Evolutionary conservation across 352 stramenopile species (phyloP), one percentile per base, ranked within the genome.

Genomic region (Pythium graminicola): DNA sequence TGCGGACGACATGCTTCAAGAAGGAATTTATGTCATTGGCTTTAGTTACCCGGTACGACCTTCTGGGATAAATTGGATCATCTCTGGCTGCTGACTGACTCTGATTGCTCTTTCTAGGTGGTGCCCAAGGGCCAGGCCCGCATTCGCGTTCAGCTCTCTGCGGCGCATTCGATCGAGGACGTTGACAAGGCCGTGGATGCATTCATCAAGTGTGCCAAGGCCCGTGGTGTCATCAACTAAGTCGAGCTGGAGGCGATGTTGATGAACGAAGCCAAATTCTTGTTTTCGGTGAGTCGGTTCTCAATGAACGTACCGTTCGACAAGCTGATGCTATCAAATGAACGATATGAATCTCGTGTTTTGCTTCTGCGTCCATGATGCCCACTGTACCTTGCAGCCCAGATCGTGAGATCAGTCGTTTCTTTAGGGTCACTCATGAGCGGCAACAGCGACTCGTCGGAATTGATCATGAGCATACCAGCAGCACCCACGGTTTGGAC

Each of bases 11-110:
- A 95, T 97, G 86, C 85, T 97, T 31, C 68, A 95, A 64, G 69
- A 85, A 31, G 89, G 91, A 32, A 96, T 97, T 46, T 97, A 97
- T 72, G 91, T 97, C 42, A 96, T 97, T 48, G 91, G 90, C 38
- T 97, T 97, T 60, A 97, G 82, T 60, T 97, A 92, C 59, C 91
- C 91, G 45, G 90, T 97, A 69, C 22, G 64, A 19, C 17, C 29
- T 36, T 9, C 31, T 14, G 8, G 31, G n/a, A n/a, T 22, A 3
- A 7, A 47, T 10, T 26, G 13, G 6, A 4, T 14, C 19, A 6
- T 32, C 9, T 16, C 6, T 8, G 22, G 22, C 11, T 35, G 26
- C 11, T 27, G 13, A 45, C 24, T 2, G 14, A 35, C 9, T n/a
- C 47, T 19, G n/a, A 13, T 56, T 20, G 51, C 14, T 46, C 3